phyloP scores from a whole-genome alignment of 768 basidiomycete genomes.

The Sarcomyxa edulis region DNA sequence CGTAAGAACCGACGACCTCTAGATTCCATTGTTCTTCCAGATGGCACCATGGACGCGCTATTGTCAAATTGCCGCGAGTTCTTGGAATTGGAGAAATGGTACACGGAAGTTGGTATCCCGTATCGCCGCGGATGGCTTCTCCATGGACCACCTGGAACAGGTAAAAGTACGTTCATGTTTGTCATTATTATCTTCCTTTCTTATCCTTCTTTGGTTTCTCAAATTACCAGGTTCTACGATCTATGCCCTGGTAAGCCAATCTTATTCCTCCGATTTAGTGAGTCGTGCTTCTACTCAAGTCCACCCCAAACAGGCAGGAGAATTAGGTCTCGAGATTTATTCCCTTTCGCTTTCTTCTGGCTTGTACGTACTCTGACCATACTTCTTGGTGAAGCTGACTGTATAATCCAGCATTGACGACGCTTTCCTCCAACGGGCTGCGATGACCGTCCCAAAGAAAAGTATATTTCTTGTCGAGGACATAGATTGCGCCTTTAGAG shows the following conservation, averaged over 20 bases:
- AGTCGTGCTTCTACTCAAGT: slow-evolving; percentile 4
- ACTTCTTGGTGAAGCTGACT: neutral
- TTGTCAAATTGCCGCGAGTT: slow-evolving; percentile 50
- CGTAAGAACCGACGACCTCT: slow-evolving; percentile 46
- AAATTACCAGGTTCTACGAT: slow-evolving; percentile 43
- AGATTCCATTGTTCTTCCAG: slow-evolving; percentile 46
- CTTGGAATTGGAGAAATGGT: slow-evolving; percentile 51
- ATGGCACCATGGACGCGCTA: slow-evolving; percentile 39
- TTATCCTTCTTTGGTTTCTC: slow-evolving; percentile 29
- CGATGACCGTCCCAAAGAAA: slow-evolving; percentile 41
- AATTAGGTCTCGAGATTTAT: slow-evolving; percentile 84
- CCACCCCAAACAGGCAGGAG: slow-evolving; percentile 34
- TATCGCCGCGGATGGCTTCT: slow-evolving; percentile 53
- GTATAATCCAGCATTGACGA: slow-evolving; percentile 42
- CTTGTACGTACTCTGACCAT: slow-evolving; percentile 28
- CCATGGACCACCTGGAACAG: slow-evolving; percentile 57
- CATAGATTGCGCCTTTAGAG: slow-evolving; percentile 55
- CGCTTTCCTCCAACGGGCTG: slow-evolving; percentile 37
- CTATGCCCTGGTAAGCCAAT: slow-evolving; percentile 37
- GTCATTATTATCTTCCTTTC: slow-evolving; percentile 1
- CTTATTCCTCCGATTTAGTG: neutral
- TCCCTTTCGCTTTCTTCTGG: slow-evolving; percentile 44
- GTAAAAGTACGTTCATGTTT: slow-evolving; percentile 47
- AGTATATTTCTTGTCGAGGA: slow-evolving; percentile 57
- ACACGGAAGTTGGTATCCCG: slow-evolving; percentile 50